phyloP scores from a whole-genome alignment of 1,139 yeast genomes.

The Kodamaea ohmeri region DNA sequence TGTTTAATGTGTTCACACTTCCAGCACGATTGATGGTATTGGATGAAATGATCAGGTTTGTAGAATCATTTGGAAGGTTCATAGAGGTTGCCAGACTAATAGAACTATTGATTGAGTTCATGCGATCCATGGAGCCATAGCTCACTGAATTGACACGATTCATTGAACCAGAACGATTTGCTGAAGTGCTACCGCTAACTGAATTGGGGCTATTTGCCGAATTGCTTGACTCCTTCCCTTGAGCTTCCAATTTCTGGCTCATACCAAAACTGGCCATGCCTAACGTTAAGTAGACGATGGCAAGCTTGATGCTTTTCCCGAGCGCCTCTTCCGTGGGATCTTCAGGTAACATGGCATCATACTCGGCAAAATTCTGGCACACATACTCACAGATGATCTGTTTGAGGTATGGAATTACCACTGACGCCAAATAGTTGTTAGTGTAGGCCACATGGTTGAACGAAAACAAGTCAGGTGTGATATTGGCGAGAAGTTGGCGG shows the following conservation, averaged over 20 bases:
- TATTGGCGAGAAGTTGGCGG: slow-evolving; percentile 18
- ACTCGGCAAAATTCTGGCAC: slow-evolving; percentile 21
- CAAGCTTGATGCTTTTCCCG: slow-evolving; percentile 23
- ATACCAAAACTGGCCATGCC: slow-evolving; percentile 31
- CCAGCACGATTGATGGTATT: too few relatives aligned
- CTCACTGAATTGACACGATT: too few relatives aligned
- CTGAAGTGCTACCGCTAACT: too few relatives aligned
- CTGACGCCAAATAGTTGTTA: slow-evolving; percentile 29
- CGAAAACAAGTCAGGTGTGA: slow-evolving; percentile 22
- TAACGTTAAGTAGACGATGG: slow-evolving; percentile 25
- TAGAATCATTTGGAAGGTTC: too few relatives aligned
- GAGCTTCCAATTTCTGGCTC: slow-evolving; percentile 12
- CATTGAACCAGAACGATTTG: too few relatives aligned
- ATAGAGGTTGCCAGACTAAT: too few relatives aligned
- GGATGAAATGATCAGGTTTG: too few relatives aligned
- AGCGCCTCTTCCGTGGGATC: not conserved
- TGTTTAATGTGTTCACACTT: too few relatives aligned
- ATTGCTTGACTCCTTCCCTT: not conserved
- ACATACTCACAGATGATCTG: slow-evolving; percentile 33
- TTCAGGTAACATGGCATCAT: slow-evolving; percentile 13
- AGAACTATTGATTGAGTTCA: too few relatives aligned
- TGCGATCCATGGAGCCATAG: too few relatives aligned
- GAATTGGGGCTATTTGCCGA: too few relatives aligned
- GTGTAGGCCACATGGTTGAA: slow-evolving; percentile 24
- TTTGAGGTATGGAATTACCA: slow-evolving; percentile 31